phyloP scores from a whole-genome alignment of 2,329 filamentous ascomycete genomes.

The Epichloe hybrida region DNA sequence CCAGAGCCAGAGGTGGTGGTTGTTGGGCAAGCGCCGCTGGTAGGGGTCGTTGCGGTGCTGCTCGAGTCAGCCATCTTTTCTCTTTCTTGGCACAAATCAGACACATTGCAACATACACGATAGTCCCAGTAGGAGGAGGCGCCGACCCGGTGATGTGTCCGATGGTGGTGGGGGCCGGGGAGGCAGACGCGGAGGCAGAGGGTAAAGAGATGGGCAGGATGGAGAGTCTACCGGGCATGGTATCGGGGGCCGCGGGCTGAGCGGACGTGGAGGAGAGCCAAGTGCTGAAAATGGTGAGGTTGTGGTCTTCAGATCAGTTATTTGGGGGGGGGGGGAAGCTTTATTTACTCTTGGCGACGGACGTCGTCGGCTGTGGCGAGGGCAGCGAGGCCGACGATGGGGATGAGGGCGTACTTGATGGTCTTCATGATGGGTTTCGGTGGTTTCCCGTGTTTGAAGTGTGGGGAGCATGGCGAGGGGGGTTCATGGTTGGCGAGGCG shows the following conservation, averaged over 20 bases:
- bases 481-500: no score
- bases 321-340: background rate
- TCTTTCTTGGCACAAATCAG: background rate
- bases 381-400: slow-evolving; percentile 5
- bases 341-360: slow-evolving; percentile 1
- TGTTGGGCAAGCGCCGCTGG: background rate
- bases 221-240: slow-evolving; percentile 1
- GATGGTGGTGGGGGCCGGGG: background rate
- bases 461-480: no score
- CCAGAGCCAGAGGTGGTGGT: background rate
- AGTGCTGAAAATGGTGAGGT: background rate
- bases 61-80: background rate
- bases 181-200: background rate
- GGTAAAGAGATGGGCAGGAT: slow-evolving; percentile 3
- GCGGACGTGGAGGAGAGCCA: slow-evolving; percentile 5
- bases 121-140: background rate
- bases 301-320: no score
- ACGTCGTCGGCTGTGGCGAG: slow-evolving; percentile 2
- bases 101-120: background rate
- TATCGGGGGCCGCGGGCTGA: slow-evolving; percentile 1
- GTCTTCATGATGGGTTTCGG: background rate
- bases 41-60: background rate
- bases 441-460: background rate
- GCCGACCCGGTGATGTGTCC: slow-evolving; percentile 1
- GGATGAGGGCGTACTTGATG: slow-evolving; percentile 3